Base-by-base conservation (phyloP, 208 protist species). In the Vickermania ingenoplastis region DNA sequence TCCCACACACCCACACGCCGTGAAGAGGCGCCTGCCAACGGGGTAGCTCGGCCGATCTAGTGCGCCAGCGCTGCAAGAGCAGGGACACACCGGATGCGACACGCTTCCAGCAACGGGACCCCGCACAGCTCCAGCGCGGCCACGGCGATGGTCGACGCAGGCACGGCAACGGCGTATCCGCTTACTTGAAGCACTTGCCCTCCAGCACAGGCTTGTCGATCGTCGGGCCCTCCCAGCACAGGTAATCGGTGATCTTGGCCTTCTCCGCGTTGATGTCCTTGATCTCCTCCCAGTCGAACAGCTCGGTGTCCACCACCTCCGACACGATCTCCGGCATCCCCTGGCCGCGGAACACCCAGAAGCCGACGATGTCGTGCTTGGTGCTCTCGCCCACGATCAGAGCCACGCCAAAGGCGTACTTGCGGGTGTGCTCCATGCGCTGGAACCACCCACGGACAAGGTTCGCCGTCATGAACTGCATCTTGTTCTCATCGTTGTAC, bases 381-480 rank as follows among this genome's bases (percentile, higher is more conserved):
- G 63, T 73, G 50, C 85, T 80, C n/a, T n/a, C 79, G 26, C 83
- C 83, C 65, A 90, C 87, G 64, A 90, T 73, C 31, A 90, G 83
- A 17, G 77, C 83, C 26, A 86, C 61, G 59, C 82, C 82, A 63
- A 87, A 91, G 57, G 80, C 75, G 75, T 91, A 90, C 72, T 91
- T 87, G 74, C 80, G 83, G 31, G 69, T 65, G 75, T 86, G 79
- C 71, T 87, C 79, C 83, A 91, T 91, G 67, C 83, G 83, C 77
- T 86, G 79, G 73, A 91, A 91, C 83, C 79, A 87, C 51, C 79
- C 83, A 51, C 83, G 77, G 50, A 82, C 69, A 13, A 87, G 77
- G 77, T 91, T 91, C 31, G 83, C 76, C 51, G 83, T 91, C 83
- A 91, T 91, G 80, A 86, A 90, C 56, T 81, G 77, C 83, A 76